Conservation (phyloP, 306 rosid genomes). For the Inga laurina region DNA sequence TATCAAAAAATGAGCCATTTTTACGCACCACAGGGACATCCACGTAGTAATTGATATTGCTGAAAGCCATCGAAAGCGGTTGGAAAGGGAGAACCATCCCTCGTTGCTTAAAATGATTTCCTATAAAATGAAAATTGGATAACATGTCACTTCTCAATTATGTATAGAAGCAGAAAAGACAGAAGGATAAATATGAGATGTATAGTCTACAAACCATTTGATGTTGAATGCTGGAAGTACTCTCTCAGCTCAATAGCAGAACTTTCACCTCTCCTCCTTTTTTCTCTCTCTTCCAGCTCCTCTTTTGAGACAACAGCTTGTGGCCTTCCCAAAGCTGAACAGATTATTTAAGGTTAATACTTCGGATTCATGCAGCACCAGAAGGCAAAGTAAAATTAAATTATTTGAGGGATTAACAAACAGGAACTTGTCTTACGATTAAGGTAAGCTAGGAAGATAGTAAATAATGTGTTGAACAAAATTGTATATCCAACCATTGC, state of each 20-base stretch:
- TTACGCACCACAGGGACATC: conserved; percentile 84
- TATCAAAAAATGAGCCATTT: conserved; percentile 15
- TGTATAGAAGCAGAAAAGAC: background rate
- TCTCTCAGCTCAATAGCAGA: conserved; percentile 81
- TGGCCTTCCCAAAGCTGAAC: conserved; percentile 77
- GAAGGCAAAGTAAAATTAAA: conserved; percentile 29
- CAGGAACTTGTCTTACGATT: conserved; percentile 74
- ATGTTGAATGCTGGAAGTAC: conserved; percentile 80
- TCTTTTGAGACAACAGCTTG: conserved; percentile 93
- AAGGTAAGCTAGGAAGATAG: conserved; percentile 84
- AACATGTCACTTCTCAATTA: conserved; percentile 24
- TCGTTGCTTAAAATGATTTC: conserved; percentile 75
- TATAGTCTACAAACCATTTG: conserved; percentile 63
- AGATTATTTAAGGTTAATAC: conserved; percentile 9
- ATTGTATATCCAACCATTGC: conserved; percentile 93
- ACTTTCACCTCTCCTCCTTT: conserved; percentile 79
- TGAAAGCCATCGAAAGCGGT: conserved; percentile 91
- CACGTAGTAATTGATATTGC: conserved; percentile 87
- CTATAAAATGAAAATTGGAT: conserved; percentile 49
- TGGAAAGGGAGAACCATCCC: conserved; percentile 99
- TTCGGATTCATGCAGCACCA: conserved; percentile 24
- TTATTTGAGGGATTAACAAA: conserved; percentile 21
- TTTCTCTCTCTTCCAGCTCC: conserved; percentile 85
- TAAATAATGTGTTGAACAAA: conserved; percentile 79
- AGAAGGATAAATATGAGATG: background rate